A percentile compares a stretch with the other conserved stretches of the same genome.
phyloP scores from a whole-genome alignment of 305 asterid genomes.

The Solanum hybrid region DNA sequence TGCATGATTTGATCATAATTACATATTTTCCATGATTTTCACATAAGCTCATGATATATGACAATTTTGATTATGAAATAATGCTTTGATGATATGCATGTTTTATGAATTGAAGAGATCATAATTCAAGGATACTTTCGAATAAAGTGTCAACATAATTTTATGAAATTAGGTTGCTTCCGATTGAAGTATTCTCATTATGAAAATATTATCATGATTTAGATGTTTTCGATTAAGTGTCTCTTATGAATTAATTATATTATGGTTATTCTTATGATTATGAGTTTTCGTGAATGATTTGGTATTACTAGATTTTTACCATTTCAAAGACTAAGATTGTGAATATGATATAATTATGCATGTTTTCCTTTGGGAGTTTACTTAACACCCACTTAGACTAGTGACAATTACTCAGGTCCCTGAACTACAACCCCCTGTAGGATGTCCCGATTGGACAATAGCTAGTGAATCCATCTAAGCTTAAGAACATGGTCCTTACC shows the following conservation, averaged over 20 bases:
- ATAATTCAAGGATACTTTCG: not conserved
- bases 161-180: not conserved
- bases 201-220: not conserved
- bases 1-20: not conserved
- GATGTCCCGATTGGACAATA: not conserved
- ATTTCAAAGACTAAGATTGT: not conserved
- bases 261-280: not conserved
- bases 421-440: not conserved
- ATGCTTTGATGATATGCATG: not conserved
- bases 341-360: not conserved
- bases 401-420: not conserved
- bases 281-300: not conserved
- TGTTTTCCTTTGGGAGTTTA: not conserved
- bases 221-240: not conserved
- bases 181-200: not conserved
- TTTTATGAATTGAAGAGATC: not conserved
- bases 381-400: too few species aligned
- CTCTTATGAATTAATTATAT: not conserved
- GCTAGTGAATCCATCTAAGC: not conserved
- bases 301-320: not conserved
- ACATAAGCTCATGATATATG: not conserved
- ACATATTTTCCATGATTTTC: not conserved
- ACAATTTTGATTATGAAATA: not conserved
- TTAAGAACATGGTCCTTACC: not conserved
- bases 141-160: not conserved